Evolutionary conservation across 108 stramenopile species (phyloP), one percentile per base, ranked within the genome.

Genomic region (Cyclotella atomus): DNA sequence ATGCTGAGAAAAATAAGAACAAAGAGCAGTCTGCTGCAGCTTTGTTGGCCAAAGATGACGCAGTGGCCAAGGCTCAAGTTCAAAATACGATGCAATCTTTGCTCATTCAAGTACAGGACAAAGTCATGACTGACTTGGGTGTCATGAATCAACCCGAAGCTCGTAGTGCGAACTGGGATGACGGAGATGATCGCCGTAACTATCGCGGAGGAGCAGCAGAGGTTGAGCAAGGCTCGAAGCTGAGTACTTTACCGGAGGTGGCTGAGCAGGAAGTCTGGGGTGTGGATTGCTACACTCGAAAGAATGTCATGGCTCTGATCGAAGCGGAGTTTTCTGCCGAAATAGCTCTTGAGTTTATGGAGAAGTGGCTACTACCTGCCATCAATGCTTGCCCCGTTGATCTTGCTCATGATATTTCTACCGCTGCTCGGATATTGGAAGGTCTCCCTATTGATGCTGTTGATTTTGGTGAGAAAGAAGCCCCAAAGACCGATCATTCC

Each of bases 221-320:
- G 30, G 80, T 77, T 17, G 75, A 65, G 60, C 80, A 77, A 28
- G 80, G 75, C n/a, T 46, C 55, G 14, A 60, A 68, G 2, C 14
- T 54, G 1, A 36, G 36, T 2, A 60, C 74, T 6, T 44, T 52
- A 1, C 83, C 91, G 16, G 89, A 95, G 55, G 77, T 95, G 35
- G 84, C 89, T 1, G 95, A 93, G 70, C 91, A 95, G 59, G 82
- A 88, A 59, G 95, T 95, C 14, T 95, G 95, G 95, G 94, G 95
- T 6, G 90, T 95, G 25, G 95, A 95, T 65, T 92, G 91, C 67
- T 95, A 90, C 47, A 95, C 94, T 15, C 82, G 94, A 20, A 63
- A 78, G 53, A 95, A 95, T 69, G 66, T 95, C 38, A 71, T 86
- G 28, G 78, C 83, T 23, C 82, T 88, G 44, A 78, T 95, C 41